Evolutionary conservation across 2,329 filamentous ascomycete genomes (phyloP).

Genomic region (Ceratocystis ficicola): DNA sequence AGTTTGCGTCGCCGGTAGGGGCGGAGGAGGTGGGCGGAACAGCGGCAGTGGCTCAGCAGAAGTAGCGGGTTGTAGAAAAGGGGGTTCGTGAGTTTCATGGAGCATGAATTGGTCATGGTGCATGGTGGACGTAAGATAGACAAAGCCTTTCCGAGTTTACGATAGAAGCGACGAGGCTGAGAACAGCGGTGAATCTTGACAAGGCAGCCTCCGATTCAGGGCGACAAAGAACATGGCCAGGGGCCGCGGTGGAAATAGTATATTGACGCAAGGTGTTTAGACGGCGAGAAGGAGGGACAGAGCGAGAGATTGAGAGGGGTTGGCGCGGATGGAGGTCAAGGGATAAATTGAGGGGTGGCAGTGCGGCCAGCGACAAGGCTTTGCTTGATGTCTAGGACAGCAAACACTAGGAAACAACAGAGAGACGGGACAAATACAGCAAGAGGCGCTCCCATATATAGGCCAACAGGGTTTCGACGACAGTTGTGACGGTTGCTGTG

Average conservation of each 20-base stretch:
- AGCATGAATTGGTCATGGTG: conserved; percentile 2
- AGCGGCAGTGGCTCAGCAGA: not conserved
- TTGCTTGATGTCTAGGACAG: not conserved
- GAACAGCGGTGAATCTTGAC: not conserved
- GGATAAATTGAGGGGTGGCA: not conserved
- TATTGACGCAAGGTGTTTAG: not conserved
- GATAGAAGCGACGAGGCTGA: not conserved
- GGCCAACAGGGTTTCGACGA: not conserved
- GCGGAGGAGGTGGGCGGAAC: conserved; percentile 2
- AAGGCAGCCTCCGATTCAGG: not conserved
- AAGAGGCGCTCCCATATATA: not conserved
- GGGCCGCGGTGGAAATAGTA: not conserved
- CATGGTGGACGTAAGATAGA: not conserved
- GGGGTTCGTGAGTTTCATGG: not conserved
- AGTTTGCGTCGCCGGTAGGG: not conserved
- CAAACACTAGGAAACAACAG: not conserved
- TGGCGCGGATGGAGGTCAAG: not conserved
- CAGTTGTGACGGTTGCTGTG: no score
- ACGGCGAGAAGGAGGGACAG: not conserved
- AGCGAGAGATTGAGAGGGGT: not conserved
- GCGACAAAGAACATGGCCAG: not conserved
- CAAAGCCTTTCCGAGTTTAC: not conserved
- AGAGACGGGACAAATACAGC: not conserved
- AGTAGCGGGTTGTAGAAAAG: not conserved
- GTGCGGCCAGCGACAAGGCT: not conserved